A percentile compares a stretch with the other conserved stretches of the same genome.
These are phyloP conservation scores for Coemansia sp. DNA, from an alignment of 192 early-diverging fungal genomes.

Conservation along the genomic window DNA sequence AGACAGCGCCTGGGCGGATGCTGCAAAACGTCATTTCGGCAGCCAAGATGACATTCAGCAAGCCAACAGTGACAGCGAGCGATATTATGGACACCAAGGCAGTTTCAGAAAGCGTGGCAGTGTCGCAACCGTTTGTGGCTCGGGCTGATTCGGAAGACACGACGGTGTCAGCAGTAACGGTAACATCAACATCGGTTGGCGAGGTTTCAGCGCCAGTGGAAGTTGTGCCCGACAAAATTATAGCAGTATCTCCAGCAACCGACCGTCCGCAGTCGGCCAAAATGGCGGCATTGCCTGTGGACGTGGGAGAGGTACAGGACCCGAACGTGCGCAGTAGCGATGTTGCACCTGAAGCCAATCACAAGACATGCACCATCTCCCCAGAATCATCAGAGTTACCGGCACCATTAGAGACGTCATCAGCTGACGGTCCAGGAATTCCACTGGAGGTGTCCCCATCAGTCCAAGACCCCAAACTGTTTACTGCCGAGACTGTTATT, in stretches of 20 bases:
- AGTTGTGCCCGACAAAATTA: neutral
- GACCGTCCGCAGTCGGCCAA: neutral
- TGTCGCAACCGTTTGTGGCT: slow-evolving; percentile 8
- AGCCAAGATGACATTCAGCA: slow-evolving; percentile 38
- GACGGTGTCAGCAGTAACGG: slow-evolving; percentile 11
- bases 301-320: slow-evolving; percentile 6
- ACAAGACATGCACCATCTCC: neutral
- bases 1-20: slow-evolving; percentile 15
- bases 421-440: neutral
- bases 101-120: neutral
- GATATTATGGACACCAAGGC: neutral
- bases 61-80: neutral
- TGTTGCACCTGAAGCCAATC: neutral
- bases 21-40: slow-evolving; percentile 38
- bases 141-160: slow-evolving; percentile 7
- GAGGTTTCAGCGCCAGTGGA: neutral
- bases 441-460: neutral
- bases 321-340: neutral
- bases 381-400: slow-evolving; percentile 4
- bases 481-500: neutral
- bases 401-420: neutral
- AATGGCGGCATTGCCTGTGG: slow-evolving; percentile 2
- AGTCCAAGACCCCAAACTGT: neutral
- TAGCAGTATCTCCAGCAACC: neutral
- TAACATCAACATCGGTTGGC: neutral